Evolutionary conservation across 1,284 basidiomycete species (phyloP).

Genomic region (Athelia psychrophila): DNA sequence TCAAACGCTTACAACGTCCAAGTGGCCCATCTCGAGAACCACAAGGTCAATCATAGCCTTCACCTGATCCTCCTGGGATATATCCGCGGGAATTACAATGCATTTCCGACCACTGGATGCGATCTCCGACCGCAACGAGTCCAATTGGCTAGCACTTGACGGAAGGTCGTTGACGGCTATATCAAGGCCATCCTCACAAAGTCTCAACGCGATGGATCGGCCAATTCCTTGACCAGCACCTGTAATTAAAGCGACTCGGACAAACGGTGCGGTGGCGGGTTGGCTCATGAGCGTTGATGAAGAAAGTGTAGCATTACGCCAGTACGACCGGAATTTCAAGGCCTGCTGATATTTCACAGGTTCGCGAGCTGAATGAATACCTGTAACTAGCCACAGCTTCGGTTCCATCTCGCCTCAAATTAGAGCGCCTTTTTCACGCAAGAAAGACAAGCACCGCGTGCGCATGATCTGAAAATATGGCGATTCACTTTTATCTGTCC

Average conservation of each 20-base stretch:
- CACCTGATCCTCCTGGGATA: conserved; percentile 13
- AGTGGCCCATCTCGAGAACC: conserved; percentile 8
- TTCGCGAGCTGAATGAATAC: too few species aligned
- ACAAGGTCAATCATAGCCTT: conserved; percentile 11
- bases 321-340: too few species aligned
- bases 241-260: conserved; percentile 17
- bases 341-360: too few species aligned
- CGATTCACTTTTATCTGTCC: too few species aligned
- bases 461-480: too few species aligned
- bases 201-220: conserved; percentile 21
- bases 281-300: too few species aligned
- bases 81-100: conserved; percentile 5
- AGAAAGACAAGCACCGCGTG: too few species aligned
- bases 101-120: not conserved
- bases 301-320: too few species aligned
- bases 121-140: conserved; percentile 6
- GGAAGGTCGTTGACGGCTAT: conserved; percentile 19
- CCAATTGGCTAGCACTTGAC: conserved; percentile 2
- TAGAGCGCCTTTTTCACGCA: too few species aligned
- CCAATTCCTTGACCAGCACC: conserved; percentile 22
- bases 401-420: too few species aligned
- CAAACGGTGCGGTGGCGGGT: too few species aligned
- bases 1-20: conserved; percentile 13
- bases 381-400: too few species aligned
- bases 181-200: conserved; percentile 22